phyloP scores from a whole-genome alignment of 345 rosid genomes.

The Bruguiera sexangula region DNA sequence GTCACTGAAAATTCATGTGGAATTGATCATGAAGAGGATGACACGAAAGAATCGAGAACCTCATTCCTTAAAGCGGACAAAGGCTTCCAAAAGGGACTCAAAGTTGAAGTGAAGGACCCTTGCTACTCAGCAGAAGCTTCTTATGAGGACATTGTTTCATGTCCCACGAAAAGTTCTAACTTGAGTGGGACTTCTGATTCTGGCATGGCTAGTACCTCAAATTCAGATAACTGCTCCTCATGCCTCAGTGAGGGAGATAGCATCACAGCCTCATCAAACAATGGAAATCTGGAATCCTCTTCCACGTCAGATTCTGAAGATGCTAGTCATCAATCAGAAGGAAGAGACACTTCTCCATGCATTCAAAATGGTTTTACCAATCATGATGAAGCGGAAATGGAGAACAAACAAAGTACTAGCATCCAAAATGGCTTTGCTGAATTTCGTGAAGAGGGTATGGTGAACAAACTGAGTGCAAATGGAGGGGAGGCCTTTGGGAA shows the following conservation, averaged over 20 bases:
- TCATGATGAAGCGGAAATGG: conserved; percentile 31
- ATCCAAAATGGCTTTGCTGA: conserved; percentile 30
- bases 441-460: conserved; percentile 33
- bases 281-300: conserved; percentile 63
- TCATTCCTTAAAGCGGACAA: conserved; percentile 25
- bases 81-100: conserved; percentile 35
- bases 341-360: conserved; percentile 43
- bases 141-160: conserved; percentile 31
- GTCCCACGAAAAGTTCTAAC: conserved; percentile 24
- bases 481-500: conserved; percentile 36
- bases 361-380: conserved; percentile 38
- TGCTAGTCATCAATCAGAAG: conserved; percentile 59
- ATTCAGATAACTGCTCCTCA: conserved; percentile 82
- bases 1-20: conserved; percentile 43
- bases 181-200: conserved; percentile 39
- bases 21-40: conserved; percentile 28
- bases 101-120: conserved; percentile 29
- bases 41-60: conserved; percentile 23
- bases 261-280: conserved; percentile 61
- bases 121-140: conserved; percentile 36
- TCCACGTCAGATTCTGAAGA: conserved; percentile 87
- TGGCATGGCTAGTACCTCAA: conserved; percentile 50
- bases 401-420: conserved; percentile 21
- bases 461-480: conserved; percentile 28
- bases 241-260: conserved; percentile 87